phyloP scores from a whole-genome alignment of 495 filamentous ascomycete genomes.

The Neurospora africana region DNA sequence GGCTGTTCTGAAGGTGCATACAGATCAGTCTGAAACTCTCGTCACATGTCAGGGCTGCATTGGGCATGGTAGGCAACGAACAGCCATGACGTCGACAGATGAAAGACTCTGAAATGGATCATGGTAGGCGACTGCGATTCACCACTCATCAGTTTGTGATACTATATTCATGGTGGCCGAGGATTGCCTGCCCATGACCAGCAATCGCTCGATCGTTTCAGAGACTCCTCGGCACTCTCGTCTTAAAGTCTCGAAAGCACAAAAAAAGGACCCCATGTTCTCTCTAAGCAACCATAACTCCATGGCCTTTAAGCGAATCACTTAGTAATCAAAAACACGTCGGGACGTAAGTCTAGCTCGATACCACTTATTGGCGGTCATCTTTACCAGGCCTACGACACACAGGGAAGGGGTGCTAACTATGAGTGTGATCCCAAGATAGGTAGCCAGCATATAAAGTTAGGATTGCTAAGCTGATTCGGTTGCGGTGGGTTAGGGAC shows the following conservation, averaged over 20 bases:
- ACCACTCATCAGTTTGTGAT: background rate
- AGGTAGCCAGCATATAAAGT: too few relatives aligned
- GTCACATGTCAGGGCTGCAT: background rate
- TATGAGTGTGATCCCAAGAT: too few relatives aligned
- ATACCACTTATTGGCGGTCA: background rate
- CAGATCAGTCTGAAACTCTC: background rate
- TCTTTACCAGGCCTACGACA: background rate
- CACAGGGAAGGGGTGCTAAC: background rate
- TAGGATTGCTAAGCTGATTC: too few relatives aligned
- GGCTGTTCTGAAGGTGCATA: background rate
- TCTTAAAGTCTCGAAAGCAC: background rate
- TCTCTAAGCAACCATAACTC: too few relatives aligned
- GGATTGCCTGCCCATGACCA: background rate
- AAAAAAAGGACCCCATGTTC: too few relatives aligned
- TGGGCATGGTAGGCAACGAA: background rate
- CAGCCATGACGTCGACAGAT: background rate
- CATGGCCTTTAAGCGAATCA: too few relatives aligned
- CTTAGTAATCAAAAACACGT: too few relatives aligned
- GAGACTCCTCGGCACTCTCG: background rate
- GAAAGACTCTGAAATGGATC: background rate
- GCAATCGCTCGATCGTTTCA: background rate
- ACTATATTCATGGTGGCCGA: background rate
- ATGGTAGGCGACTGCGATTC: background rate
- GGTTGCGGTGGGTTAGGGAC: too few relatives aligned
- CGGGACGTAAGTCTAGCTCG: background rate